Evolutionary conservation across 768 basidiomycete genomes (phyloP), one percentile per base, ranked within the genome.

Genomic region (Boletus rex-veris): DNA sequence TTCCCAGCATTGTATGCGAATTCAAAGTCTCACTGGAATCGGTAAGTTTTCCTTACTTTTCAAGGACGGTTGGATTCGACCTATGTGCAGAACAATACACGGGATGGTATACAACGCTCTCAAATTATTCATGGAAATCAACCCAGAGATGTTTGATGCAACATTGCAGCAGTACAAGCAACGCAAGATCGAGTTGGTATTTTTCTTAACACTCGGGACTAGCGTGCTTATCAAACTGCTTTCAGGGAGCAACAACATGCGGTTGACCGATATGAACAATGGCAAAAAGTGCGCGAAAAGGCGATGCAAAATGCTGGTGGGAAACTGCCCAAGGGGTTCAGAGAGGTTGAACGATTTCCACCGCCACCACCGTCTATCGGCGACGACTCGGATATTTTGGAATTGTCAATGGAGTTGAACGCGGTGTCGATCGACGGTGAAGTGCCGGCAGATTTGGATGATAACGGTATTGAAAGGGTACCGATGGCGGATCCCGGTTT

Each of bases 101-200:
- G 92, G 92, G 58, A 95, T 98, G 92, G 95, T 98, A 28, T 98
- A 97, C 74, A 98, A 98, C 68, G 97, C 97, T 3, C 76, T 99
- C 69, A 98, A 96, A 71, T 71, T 98, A 53, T 96, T 98, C 75
- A 98, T 98, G 95, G 97, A 99, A 72, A 92, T 98, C 69, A 98
- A 98, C 67, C 90, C 94, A 0, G 92, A 96, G 66, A 74, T 98
- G 21, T 99, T 99, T 61, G 95, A 98, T 63, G 90, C 90, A 60
- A 84, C 88, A 48, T 85, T 98, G 80, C 88, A 89, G 43, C 90
- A 93, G 58, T 98, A 96, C 73, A 96, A 90, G 73, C 88, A 90
- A 66, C 82, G 84, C 52, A 88, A 86, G 72, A 77, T 88, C 43
- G 84, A 87, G 95, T 97, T 61, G 53, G 93, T 82, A 14, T 35